Evolutionary conservation across 116 monocot species (phyloP), one percentile per base, ranked within the genome.

Genomic region (Iris pallida): DNA sequence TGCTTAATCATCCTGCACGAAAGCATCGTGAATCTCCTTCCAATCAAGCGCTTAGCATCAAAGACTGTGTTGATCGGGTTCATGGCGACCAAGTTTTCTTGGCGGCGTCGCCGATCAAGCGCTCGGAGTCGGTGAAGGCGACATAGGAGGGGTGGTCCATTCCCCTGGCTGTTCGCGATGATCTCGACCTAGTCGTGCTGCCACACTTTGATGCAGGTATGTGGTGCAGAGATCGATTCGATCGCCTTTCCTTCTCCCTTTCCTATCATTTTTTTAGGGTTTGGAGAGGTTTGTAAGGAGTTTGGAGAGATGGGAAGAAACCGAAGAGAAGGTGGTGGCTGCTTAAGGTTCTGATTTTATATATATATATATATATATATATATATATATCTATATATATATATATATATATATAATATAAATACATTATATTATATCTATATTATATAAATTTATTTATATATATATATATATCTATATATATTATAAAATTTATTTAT

Each of bases 61-160:
- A 83, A 83, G 44, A 83, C 79, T 57, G 83, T 83, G 71, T 83
- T 83, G 48, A 49, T 71, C 19, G 83, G 83, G 49, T 83, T 83
- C 79, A 75, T 79, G 62, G 83, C 79, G 56, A 83, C 79, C 72
- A 79, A 79, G 68, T 83, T n/a, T n/a, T 79, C 83, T 83, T 83
- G 13, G 83, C 79, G 2, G 83, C 83, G 43, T 83, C 83, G 49
- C 83, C 83, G 71, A 83, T 71, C n/a, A 83, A 63, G 56, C 83
- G 17, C 75, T 83, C 79, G 12, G 71, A 58, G 63, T 83, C 83
- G 56, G 83, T 83, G 71, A 83, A 83, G 4, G 83, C 83, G 16
- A 83, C 83, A 47, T 79, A 83, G 12, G 83, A 83, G 7, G 83
- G 83, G 83, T 83, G 1, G 79, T 75, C 11, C 83, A 65, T 83